Conservation (phyloP, 768 basidiomycete genomes). For the Baorangia bicolor region DNA sequence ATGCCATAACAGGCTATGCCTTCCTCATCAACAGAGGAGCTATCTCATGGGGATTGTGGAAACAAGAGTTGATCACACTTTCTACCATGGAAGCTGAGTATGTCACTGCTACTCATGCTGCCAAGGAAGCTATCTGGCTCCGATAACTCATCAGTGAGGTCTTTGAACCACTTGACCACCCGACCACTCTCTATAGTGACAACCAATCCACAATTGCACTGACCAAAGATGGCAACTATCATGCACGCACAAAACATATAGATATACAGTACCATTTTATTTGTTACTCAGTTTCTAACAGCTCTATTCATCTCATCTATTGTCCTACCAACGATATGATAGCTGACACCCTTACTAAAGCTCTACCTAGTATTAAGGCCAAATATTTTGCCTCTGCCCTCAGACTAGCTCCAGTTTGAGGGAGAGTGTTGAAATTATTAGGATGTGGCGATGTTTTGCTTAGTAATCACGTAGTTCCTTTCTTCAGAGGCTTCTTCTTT, state of each 20-base stretch:
- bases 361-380: neutral
- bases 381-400: no score
- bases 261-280: neutral
- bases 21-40: slow-evolving; percentile 3
- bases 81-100: neutral
- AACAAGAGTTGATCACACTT: slow-evolving; percentile 7
- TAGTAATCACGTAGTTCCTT: no score
- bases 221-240: neutral
- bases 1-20: neutral
- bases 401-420: no score
- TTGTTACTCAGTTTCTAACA: neutral
- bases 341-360: neutral
- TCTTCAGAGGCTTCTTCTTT: no score
- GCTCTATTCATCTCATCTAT: neutral
- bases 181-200: neutral
- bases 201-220: neutral
- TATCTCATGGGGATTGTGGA: neutral
- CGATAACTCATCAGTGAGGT: neutral
- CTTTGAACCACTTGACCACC: neutral
- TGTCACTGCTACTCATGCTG: neutral
- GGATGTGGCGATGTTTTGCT: no score
- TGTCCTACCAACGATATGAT: neutral
- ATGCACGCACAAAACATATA: neutral
- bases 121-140: slow-evolving; percentile 5
- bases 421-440: no score